Evolutionary conservation across 768 basidiomycete genomes (phyloP), one percentile per base, ranked within the genome.

Genomic region (Russula griseocarnosa): DNA sequence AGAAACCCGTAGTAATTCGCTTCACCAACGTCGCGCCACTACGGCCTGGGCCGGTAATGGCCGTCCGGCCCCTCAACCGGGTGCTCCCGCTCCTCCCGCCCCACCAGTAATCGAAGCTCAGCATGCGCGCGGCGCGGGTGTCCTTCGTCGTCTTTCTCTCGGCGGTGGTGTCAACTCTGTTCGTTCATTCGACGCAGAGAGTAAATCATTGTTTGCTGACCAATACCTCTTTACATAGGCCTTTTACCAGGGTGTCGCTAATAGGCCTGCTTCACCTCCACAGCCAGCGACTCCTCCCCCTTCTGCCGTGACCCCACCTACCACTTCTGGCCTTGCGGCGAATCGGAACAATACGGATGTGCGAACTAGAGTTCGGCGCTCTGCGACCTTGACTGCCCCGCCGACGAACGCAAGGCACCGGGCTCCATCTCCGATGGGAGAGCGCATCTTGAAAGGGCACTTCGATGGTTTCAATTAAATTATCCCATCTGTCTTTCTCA

Each of bases 371-470:
- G 67, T 76, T 73, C 58, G 75, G 74, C 85, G 88, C 22, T 81
- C 86, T n/a, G 83, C 86, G 5, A 87, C 86, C 22, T 72, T 86
- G 59, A 65, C 72, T 10, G 81, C 80, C 49, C 71, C 73, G 54
- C 76, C 79, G 16, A 40, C 54, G 14, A 81, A 80, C 55, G 80
- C 80, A 11, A 85, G 82, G 60, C 79, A 72, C 8, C 73, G 76
- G 24, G 89, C 88, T 3, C 91, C 90, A 22, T 91, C 89, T 44
- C 91, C 91, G 7, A 93, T 92, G 92, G 92, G 91, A 67, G 92
- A 94, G 76, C 81, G 92, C 63, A 92, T 94, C 65, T 81, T 94
- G 69, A 94, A 90, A 78, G 92, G 92, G 10, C 92, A 94, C 70
- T 94, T 93, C 69, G 92, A 94, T 71, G 87, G 92, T 55, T 94